Conservation (phyloP, 208 protist species). For the Borovskyia barvae region DNA sequence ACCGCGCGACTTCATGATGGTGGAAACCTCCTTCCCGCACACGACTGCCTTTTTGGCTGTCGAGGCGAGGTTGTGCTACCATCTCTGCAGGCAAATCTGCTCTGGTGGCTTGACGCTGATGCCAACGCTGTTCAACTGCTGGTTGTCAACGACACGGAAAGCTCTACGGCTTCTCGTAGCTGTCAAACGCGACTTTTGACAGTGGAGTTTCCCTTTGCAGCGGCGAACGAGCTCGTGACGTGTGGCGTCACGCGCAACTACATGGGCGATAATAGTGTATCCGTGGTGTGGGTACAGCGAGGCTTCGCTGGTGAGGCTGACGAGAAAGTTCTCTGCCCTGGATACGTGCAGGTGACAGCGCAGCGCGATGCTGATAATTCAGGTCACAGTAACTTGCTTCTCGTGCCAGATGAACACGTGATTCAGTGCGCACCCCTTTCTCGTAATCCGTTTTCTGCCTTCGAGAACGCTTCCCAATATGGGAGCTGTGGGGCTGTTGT, state of each 20-base stretch:
- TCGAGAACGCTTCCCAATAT: neutral
- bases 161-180: slow-evolving; percentile 34
- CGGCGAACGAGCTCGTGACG: slow-evolving; percentile 39
- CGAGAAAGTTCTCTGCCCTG: slow-evolving; percentile 1
- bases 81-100: slow-evolving; percentile 50
- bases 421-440: slow-evolving; percentile 38
- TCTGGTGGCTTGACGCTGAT: slow-evolving; percentile 76
- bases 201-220: slow-evolving; percentile 45
- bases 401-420: slow-evolving; percentile 42
- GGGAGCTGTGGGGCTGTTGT: slow-evolving; percentile 37
- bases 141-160: slow-evolving; percentile 41
- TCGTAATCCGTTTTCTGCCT: slow-evolving; percentile 18
- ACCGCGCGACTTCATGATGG: slow-evolving; percentile 12
- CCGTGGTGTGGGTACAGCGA: slow-evolving; percentile 59
- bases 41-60: slow-evolving; percentile 32
- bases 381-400: slow-evolving; percentile 41
- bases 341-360: slow-evolving; percentile 44
- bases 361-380: slow-evolving; percentile 53
- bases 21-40: slow-evolving; percentile 2
- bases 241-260: slow-evolving; percentile 63
- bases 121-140: slow-evolving; percentile 48
- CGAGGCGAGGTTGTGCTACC: slow-evolving; percentile 56
- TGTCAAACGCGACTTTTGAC: slow-evolving; percentile 59
- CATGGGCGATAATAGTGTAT: slow-evolving; percentile 49
- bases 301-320: slow-evolving; percentile 5